These are phyloP conservation scores for Aspergillus nomiae DNA, from an alignment of 2,329 filamentous ascomycete genomes.

Conservation along the genomic window DNA sequence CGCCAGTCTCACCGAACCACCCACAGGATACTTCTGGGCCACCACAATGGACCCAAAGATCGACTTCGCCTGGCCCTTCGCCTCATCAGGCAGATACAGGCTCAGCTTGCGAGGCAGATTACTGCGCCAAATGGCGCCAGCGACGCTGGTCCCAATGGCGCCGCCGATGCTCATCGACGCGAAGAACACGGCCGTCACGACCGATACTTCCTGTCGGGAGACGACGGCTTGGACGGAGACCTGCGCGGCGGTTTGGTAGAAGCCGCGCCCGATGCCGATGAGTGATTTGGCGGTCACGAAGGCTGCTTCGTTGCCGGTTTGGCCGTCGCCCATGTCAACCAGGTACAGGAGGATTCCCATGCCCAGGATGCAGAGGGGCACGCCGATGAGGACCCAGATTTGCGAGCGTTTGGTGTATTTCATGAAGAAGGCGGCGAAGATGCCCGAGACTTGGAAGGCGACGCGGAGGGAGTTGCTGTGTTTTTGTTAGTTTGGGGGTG, in stretches of 20 bases:
- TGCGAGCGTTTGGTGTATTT: conserved; percentile 41
- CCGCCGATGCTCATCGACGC: conserved; percentile 37
- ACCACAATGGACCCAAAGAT: conserved; percentile 26
- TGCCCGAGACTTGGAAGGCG: conserved; percentile 40
- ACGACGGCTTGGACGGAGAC: conserved; percentile 41
- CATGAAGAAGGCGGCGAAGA: conserved; percentile 39
- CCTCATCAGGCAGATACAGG: conserved; percentile 21
- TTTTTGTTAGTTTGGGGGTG: background rate
- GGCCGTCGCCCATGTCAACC: conserved; percentile 24
- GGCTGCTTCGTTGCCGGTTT: conserved; percentile 33
- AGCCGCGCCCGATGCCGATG: conserved; percentile 39
- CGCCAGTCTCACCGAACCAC: conserved; percentile 15
- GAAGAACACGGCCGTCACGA: conserved; percentile 41
- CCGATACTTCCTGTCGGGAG: conserved; percentile 37
- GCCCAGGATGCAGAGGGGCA: conserved; percentile 38
- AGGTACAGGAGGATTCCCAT: conserved; percentile 33
- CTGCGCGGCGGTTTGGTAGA: conserved; percentile 37
- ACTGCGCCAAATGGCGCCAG: conserved; percentile 42
- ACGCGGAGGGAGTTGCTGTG: conserved; percentile 35
- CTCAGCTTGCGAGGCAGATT: conserved; percentile 21
- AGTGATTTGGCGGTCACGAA: conserved; percentile 38
- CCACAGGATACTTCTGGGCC: conserved; percentile 19
- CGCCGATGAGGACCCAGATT: conserved; percentile 33
- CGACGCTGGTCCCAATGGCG: conserved; percentile 37
- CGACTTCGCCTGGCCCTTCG: conserved; percentile 18